Percentiles rank a stretch among this genome's conserved stretches.
These are phyloP conservation scores for Aspergillus arachidicola DNA, from an alignment of 2,329 filamentous ascomycete species.

Conservation along the genomic window DNA sequence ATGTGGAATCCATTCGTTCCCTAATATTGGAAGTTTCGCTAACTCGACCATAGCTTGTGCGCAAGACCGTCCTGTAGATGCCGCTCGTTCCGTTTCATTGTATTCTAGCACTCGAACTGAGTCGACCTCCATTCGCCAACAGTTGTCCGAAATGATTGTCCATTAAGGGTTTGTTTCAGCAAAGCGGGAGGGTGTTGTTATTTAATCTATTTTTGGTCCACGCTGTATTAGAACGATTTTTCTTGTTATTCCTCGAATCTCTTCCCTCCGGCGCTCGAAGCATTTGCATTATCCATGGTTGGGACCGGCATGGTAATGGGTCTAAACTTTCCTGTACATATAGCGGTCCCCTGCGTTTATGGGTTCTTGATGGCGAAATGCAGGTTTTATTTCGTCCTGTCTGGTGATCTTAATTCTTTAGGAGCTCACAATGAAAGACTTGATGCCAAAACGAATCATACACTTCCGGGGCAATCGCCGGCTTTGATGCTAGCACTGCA, in stretches of 20 bases:
- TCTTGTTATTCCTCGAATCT: constrained; percentile 34
- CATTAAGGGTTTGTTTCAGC: constrained; percentile 30
- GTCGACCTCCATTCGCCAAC: constrained; percentile 20
- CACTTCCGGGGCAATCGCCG: background rate
- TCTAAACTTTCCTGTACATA: constrained; percentile 46
- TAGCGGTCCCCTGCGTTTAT: constrained; percentile 40
- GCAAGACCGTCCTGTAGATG: constrained; percentile 54
- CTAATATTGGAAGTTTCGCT: constrained; percentile 3
- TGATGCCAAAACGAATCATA: background rate
- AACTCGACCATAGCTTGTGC: constrained; percentile 46
- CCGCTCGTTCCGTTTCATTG: constrained; percentile 12
- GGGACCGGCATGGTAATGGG: constrained; percentile 45
- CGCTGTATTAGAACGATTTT: constrained; percentile 44
- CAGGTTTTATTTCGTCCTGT: constrained; percentile 26
- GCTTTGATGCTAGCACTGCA: background rate
- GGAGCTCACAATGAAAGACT: constrained; percentile 28
- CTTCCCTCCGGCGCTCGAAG: constrained; percentile 49
- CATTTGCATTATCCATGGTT: constrained; percentile 46
- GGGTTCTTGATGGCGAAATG: constrained; percentile 31
- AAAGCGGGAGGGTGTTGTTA: constrained; percentile 30
- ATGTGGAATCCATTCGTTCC: constrained; percentile 49
- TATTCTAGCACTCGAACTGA: constrained; percentile 20
- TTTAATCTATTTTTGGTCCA: constrained; percentile 29
- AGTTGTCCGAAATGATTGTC: constrained; percentile 25
- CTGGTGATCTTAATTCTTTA: constrained; percentile 34